Conservation (phyloP, 2,329 filamentous ascomycete species). For the Pestalotiopsis sp. region DNA sequence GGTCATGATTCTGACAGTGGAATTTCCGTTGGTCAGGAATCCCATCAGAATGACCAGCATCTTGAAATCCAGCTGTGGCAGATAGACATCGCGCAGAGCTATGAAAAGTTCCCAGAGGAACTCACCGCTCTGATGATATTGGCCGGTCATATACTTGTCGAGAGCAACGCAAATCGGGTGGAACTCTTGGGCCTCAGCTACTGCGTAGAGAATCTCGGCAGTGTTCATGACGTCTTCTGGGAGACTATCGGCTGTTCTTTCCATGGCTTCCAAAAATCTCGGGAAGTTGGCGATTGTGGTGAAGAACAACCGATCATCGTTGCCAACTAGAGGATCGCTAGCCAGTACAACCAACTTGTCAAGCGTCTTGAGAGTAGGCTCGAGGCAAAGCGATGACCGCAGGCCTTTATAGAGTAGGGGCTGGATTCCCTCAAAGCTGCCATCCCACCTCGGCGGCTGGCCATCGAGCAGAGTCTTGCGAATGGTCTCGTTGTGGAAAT, state of each 20-base stretch:
- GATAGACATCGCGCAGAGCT: constrained; percentile 75
- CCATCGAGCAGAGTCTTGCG: constrained; percentile 73
- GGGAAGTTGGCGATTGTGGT: constrained; percentile 90
- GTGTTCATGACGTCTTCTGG: constrained; percentile 59
- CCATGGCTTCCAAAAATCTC: constrained; percentile 77
- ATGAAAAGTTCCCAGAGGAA: constrained; percentile 74
- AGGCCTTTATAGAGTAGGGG: constrained; percentile 87
- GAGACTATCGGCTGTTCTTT: constrained; percentile 55
- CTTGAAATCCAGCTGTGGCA: constrained; percentile 79
- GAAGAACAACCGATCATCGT: constrained; percentile 80
- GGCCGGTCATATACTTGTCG: constrained; percentile 66
- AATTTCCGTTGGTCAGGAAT: constrained; percentile 80
- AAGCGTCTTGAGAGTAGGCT: constrained; percentile 74
- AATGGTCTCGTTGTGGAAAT: constrained; percentile 70
- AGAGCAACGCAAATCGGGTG: constrained; percentile 68
- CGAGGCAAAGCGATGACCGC: constrained; percentile 80
- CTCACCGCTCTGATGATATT: constrained; percentile 68
- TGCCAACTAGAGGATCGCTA: constrained; percentile 77
- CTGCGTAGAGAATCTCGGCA: constrained; percentile 68
- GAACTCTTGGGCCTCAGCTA: constrained; percentile 73
- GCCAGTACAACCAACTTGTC: constrained; percentile 78
- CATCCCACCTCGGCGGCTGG: constrained; percentile 85
- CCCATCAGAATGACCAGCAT: constrained; percentile 90
- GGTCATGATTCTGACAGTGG: constrained; percentile 90
- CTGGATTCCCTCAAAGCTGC: constrained; percentile 82